phyloP scores from a whole-genome alignment of 2,329 filamentous ascomycete species.

The Chaetoscypha palmicola region DNA sequence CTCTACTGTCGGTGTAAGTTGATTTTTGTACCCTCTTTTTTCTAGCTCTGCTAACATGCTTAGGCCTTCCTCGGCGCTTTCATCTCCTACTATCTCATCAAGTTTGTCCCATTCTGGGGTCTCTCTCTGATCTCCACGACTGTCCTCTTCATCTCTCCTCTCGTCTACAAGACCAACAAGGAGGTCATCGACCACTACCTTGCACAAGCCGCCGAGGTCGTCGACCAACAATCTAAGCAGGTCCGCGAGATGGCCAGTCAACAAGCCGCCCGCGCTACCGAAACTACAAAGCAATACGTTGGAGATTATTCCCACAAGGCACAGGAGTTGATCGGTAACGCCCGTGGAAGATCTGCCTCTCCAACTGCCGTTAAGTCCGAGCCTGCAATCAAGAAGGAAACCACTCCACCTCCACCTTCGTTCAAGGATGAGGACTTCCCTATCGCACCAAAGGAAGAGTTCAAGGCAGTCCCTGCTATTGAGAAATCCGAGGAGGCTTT shows the following conservation, averaged over 20 bases:
- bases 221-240: slow-evolving; percentile 57
- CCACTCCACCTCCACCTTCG: too few species aligned
- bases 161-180: slow-evolving; percentile 61
- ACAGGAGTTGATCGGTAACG: slow-evolving; percentile 52
- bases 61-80: slow-evolving; percentile 56
- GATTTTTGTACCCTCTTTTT: not conserved
- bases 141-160: slow-evolving; percentile 53
- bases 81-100: slow-evolving; percentile 61
- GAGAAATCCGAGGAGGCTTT: slow-evolving; percentile 21
- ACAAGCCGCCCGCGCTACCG: slow-evolving; percentile 56
- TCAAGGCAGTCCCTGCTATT: slow-evolving; percentile 16
- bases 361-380: slow-evolving; percentile 23
- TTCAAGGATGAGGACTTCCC: slow-evolving; percentile 29
- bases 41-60: too few species aligned
- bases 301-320: slow-evolving; percentile 63
- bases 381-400: slow-evolving; percentile 18
- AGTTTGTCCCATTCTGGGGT: slow-evolving; percentile 64
- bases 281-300: slow-evolving; percentile 60
- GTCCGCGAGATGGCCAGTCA: slow-evolving; percentile 54
- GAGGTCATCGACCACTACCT: slow-evolving; percentile 61
- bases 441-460: slow-evolving; percentile 28
- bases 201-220: slow-evolving; percentile 47
- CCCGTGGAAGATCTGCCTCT: slow-evolving; percentile 26
- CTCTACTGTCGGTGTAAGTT: slow-evolving; percentile 52
- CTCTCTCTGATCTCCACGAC: slow-evolving; percentile 55